Conservation (phyloP, 768 basidiomycete species). For the Tylopilus balloui region DNA sequence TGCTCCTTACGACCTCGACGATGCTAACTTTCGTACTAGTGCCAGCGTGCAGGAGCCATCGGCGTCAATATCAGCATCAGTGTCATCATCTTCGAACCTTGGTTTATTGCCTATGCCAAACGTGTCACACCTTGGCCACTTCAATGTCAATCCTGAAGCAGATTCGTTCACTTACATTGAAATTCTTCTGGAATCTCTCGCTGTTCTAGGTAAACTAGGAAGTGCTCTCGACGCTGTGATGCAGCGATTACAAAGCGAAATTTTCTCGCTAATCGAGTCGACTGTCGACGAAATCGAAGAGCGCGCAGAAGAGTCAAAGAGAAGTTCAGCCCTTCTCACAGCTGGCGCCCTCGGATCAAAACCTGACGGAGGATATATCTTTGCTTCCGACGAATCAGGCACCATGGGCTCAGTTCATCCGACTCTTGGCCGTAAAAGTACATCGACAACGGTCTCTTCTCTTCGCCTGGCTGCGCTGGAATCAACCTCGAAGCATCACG, state of each 20-base stretch:
- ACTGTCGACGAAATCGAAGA: slow-evolving; percentile 93
- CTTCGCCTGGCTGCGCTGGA: slow-evolving; percentile 73
- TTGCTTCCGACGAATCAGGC: slow-evolving; percentile 29
- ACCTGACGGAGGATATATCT: slow-evolving; percentile 53
- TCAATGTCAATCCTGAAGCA: slow-evolving; percentile 68
- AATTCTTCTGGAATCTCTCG: slow-evolving; percentile 86
- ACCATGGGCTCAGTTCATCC: slow-evolving; percentile 21
- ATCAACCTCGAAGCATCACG: slow-evolving; percentile 61
- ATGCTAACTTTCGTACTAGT: slow-evolving; percentile 30
- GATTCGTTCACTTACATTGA: slow-evolving; percentile 95
- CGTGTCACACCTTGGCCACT: slow-evolving; percentile 21
- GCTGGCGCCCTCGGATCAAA: slow-evolving; percentile 37
- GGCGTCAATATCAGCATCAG: slow-evolving; percentile 17
- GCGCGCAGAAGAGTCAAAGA: slow-evolving; percentile 72
- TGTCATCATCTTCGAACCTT: slow-evolving; percentile 26
- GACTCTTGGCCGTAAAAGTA: slow-evolving; percentile 19
- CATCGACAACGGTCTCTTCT: slow-evolving; percentile 42
- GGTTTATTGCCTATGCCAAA: slow-evolving; percentile 17
- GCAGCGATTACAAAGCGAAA: slow-evolving; percentile 79
- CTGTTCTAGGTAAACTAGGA: slow-evolving; percentile 85
- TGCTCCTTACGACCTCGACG: slow-evolving; percentile 62
- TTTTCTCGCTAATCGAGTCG: slow-evolving; percentile 77
- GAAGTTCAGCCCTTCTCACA: slow-evolving; percentile 37
- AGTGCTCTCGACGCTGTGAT: slow-evolving; percentile 76
- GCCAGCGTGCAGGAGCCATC: slow-evolving; percentile 19